Evolutionary conservation across 176 grass and related monocot species (phyloP), one percentile per base, ranked within the genome.

Genomic region (Miscanthus lutarioriparius): DNA sequence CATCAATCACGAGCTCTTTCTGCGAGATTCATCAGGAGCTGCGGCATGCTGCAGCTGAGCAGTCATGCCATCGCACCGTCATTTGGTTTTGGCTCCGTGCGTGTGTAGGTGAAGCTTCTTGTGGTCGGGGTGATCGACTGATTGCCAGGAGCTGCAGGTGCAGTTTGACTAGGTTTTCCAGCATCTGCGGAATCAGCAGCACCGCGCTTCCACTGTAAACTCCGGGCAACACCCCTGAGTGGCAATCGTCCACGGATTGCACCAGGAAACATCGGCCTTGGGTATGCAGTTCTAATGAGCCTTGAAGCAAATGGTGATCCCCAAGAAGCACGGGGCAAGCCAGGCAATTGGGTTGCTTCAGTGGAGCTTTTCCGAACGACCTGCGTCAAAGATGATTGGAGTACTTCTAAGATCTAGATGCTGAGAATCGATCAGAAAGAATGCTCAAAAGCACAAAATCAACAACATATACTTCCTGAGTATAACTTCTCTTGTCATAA

Each of bases 201-300:
- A 1, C 67, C 93, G 43, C 93, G 96, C 80, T 95, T 99, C 96
- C 96, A 99, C 76, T 99, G 93, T 45, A 94, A 88, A 83, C 86
- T 96, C 69, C 96, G 90, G 30, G 85, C 83, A 81, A 84, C 89
- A 62, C 83, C 87, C 89, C 91, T 99, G 33, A 93, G 74, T 63
- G 84, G 79, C 13, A 86, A 58, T 69, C 82, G 86, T 2, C 83
- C 91, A 45, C 89, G 89, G 9, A 76, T 86, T 61, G 85, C 74
- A 75, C 93, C 77, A 78, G 83, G 64, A 87, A 90, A 77, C 9
- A 75, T 71, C 2, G 71, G 72, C 67, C 90, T 88, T 73, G 90
- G 91, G 63, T 91, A 92, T 67, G 91, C 72, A 2, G 89, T 89
- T 84, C 89, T 85, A 56, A 85, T 66, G 17, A 91, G 91, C 54